Conservation (phyloP, 108 stramenopile species). For the Skeletonema menzelii region DNA sequence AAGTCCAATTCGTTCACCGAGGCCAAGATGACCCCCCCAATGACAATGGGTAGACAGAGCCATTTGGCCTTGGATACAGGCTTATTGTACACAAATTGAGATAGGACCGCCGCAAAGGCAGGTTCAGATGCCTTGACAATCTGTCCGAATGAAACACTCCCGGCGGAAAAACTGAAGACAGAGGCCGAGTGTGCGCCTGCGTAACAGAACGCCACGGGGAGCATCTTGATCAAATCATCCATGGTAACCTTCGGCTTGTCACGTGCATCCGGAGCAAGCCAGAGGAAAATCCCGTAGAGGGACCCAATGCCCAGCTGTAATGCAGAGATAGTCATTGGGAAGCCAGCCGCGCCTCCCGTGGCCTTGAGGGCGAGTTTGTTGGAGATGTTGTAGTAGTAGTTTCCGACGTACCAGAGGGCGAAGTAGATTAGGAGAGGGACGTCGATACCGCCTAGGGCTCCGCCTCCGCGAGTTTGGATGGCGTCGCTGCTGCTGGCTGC, state of each 20-base stretch:
- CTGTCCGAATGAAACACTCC: constrained; percentile 93
- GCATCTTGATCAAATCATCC: constrained; percentile 83
- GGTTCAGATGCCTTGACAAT: constrained; percentile 95
- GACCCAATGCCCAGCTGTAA: constrained; percentile 87
- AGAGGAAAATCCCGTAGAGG: constrained; percentile 87
- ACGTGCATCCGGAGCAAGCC: constrained; percentile 91
- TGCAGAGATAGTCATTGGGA: constrained; percentile 89
- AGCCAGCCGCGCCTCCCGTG: constrained; percentile 87
- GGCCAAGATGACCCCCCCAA: constrained; percentile 91
- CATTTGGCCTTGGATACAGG: constrained; percentile 90
- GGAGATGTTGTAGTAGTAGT: constrained; percentile 82
- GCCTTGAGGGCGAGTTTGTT: constrained; percentile 90
- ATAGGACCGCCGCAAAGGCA: constrained; percentile 89
- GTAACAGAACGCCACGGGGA: constrained; percentile 92
- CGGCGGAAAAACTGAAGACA: constrained; percentile 90
- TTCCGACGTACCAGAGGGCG: constrained; percentile 92
- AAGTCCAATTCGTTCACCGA: constrained; percentile 95
- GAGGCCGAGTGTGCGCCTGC: constrained; percentile 91
- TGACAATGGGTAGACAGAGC: constrained; percentile 91
- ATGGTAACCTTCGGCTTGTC: constrained; percentile 63
- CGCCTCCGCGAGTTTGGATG: constrained; percentile 68
- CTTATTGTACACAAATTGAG: constrained; percentile 89
- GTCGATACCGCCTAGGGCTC: constrained; percentile 57
- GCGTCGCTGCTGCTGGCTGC: constrained; percentile 14
- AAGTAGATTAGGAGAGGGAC: constrained; percentile 87